These are phyloP conservation scores for Penicillium bialowiezense DNA, from an alignment of 495 filamentous ascomycete species.

Conservation along the genomic window DNA sequence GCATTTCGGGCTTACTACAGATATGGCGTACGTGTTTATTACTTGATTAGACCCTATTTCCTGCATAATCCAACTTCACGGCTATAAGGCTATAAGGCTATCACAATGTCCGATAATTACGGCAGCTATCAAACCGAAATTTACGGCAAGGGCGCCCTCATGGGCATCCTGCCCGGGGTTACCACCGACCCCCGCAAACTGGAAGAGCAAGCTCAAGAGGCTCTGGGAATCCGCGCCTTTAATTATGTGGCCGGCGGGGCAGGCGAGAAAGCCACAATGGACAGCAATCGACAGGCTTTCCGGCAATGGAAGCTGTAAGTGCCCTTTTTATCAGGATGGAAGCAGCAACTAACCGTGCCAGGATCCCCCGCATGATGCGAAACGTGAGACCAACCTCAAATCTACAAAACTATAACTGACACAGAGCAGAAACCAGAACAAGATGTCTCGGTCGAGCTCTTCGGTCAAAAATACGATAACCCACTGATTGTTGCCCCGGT, in stretches of 20 bases:
- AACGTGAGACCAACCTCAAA: conserved; percentile 19
- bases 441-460: conserved; percentile 53
- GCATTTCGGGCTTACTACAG: too few relatives aligned
- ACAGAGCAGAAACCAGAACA: conserved; percentile 36
- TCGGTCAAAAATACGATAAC: conserved; percentile 50
- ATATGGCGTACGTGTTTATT: too few relatives aligned
- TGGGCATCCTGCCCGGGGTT: conserved; percentile 46
- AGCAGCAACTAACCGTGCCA: conserved; percentile 1
- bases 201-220: conserved; percentile 52
- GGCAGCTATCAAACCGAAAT: conserved; percentile 48
- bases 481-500: conserved; percentile 59
- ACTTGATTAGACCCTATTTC: too few relatives aligned
- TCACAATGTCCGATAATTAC: conserved; percentile 41
- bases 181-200: conserved; percentile 61
- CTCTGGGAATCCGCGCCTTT: conserved; percentile 47
- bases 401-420: not conserved
- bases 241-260: conserved; percentile 65
- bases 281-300: conserved; percentile 62
- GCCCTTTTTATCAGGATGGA: not conserved
- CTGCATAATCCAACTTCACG: too few relatives aligned
- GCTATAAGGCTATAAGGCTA: too few relatives aligned
- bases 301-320: conserved; percentile 60
- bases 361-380: conserved; percentile 44
- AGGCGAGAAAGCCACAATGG: conserved; percentile 63
- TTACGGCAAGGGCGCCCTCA: conserved; percentile 48